These are phyloP conservation scores for Sarcodon aspratus DNA, from an alignment of 768 basidiomycete genomes.

Conservation along the genomic window DNA sequence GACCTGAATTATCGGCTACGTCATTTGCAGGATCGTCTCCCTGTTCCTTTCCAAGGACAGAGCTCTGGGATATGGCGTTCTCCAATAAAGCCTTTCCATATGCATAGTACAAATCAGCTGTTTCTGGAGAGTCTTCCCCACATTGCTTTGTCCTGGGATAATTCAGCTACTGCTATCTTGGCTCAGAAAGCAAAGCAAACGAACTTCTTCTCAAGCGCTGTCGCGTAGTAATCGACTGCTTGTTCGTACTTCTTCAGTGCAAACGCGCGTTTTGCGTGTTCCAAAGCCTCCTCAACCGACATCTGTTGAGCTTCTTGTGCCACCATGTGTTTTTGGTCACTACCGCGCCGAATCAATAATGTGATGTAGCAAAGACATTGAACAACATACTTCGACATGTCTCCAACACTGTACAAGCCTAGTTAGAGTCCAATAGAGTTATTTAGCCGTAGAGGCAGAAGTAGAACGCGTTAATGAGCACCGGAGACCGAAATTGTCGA, in stretches of 20 bases:
- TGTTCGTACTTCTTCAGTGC: slow-evolving; percentile 81
- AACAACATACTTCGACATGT: too few species aligned
- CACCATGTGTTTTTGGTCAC: too few species aligned
- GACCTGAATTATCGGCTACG: slow-evolving; percentile 29
- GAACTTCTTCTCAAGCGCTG: slow-evolving; percentile 74
- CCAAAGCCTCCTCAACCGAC: slow-evolving; percentile 44
- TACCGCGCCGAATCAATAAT: too few species aligned
- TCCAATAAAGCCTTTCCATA: slow-evolving; percentile 93
- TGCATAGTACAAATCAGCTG: slow-evolving; percentile 78
- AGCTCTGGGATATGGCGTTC: slow-evolving; percentile 77
- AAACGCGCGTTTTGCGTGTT: slow-evolving; percentile 81
- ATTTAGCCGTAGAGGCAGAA: too few species aligned
- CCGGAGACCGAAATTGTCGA: too few species aligned
- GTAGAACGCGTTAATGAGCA: too few species aligned
- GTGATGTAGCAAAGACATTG: too few species aligned
- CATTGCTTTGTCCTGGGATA: slow-evolving; percentile 51
- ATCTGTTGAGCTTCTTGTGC: neutral
- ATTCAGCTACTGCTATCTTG: slow-evolving; percentile 2
- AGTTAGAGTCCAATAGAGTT: too few species aligned
- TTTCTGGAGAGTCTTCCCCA: slow-evolving; percentile 74
- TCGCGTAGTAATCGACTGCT: slow-evolving; percentile 75
- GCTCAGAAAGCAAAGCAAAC: slow-evolving; percentile 25
- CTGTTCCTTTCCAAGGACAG: slow-evolving; percentile 87
- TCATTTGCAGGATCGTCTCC: slow-evolving; percentile 32
- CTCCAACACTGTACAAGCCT: too few species aligned